Conservation (phyloP, 192 early-diverging fungal species). For the Coemansia sp. region DNA sequence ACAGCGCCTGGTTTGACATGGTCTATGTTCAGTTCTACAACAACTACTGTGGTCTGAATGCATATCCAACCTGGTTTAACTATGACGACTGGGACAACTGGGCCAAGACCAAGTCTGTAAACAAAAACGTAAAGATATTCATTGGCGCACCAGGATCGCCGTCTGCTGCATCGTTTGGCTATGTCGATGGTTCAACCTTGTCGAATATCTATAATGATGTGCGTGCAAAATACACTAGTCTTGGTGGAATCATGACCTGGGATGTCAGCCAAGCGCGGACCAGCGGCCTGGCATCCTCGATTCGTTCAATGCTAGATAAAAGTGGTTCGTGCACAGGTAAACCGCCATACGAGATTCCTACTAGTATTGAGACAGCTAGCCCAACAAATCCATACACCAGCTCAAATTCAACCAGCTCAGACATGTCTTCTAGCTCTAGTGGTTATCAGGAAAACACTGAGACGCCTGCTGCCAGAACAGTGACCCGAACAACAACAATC, state of each 20-base stretch:
- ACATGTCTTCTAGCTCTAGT: not conserved
- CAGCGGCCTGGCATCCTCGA: conserved; percentile 34
- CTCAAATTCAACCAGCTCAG: not conserved
- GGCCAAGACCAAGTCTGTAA: conserved; percentile 58
- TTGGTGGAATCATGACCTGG: conserved; percentile 76
- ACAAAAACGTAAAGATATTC: conserved; percentile 60
- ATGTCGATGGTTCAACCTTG: conserved; percentile 42
- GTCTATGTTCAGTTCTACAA: conserved; percentile 75
- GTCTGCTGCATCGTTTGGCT: conserved; percentile 56
- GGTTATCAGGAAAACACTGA: not conserved
- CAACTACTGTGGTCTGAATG: conserved; percentile 63
- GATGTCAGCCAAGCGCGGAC: conserved; percentile 48
- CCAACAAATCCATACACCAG: not conserved
- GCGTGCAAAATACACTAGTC: conserved; percentile 50
- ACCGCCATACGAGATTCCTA: not conserved
- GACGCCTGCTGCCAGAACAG: conserved; percentile 8
- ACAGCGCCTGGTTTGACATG: conserved; percentile 64
- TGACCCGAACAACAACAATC: conserved; percentile 26
- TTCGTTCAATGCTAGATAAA: conserved; percentile 25
- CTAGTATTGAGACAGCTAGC: not conserved
- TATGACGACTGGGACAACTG: conserved; percentile 66
- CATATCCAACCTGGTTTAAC: conserved; percentile 54
- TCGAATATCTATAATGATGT: conserved; percentile 44
- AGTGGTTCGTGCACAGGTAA: conserved; percentile 18
- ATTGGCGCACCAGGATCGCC: conserved; percentile 62